Evolutionary conservation across 2,329 filamentous ascomycete species (phyloP), one percentile per base, ranked within the genome.

Genomic region (Aspergillus flavus): DNA sequence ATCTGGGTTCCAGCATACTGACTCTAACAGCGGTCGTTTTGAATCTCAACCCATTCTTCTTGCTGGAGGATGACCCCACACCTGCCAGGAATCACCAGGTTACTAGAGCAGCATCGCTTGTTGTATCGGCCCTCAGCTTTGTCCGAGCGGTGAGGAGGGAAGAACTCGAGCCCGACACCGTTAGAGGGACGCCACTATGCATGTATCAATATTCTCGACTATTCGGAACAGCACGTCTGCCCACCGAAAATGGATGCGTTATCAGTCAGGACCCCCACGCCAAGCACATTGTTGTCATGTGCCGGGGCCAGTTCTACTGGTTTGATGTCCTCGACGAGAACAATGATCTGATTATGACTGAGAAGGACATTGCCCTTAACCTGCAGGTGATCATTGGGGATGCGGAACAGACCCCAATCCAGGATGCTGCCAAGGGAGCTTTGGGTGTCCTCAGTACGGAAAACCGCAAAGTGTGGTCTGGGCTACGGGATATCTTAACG

Each of bases 181-280:
- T 97, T 65, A 91, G 90, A 70, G 93, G 92, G 23, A 90, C 88
- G 26, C 93, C 95, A 0, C 84, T 99, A 21, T 95, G 93, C 84
- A 99, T 99, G 95, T 97, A 97, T 77, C 95, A 99, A 77, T 98
- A 96, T 80, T 96, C 94, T 0, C 87, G 94, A 21, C 83, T 99
- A 32, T 99, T 99, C 72, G 95, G 95, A 58, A 98, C 95, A 1
- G 94, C 95, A 53, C 88, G 95, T 68, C 92, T 99, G 10, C 95
- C 95, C 0, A 98, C 94, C 0, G 92, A 96, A 34, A 90, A 95
- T 74, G 95, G 95, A 6, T 99, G 95, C 76, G 91, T 97, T 70
- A 98, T 99, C 72, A 93, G 94, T 67, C 94, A 98, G 75, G 94
- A 98, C 72, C 91, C 93, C 0, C 87, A 89, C n/a, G 92, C 94